Evolutionary conservation across 2,329 filamentous ascomycete genomes (phyloP).

Genomic region (Monosporascus sp.): DNA sequence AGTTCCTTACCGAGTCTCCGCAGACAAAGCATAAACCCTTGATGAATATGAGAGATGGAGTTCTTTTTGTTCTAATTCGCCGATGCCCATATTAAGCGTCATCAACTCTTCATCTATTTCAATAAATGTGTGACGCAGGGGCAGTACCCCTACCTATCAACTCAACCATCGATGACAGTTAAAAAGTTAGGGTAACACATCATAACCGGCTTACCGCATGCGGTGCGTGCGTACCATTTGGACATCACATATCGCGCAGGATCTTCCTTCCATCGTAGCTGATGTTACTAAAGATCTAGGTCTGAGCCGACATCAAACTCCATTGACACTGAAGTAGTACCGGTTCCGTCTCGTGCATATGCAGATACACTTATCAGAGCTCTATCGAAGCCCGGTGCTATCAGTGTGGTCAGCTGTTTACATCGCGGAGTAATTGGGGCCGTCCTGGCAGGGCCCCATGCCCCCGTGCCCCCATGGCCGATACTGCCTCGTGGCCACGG

Average conservation of each 20-base stretch:
- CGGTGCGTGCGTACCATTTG: background rate
- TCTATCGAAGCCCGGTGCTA: background rate
- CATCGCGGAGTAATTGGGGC: background rate
- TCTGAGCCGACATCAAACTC: background rate
- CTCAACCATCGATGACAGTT: background rate
- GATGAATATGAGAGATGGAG: background rate
- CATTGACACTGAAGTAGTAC: too few relatives aligned
- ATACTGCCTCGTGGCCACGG: background rate
- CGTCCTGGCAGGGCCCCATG: too few relatives aligned
- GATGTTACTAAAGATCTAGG: background rate
- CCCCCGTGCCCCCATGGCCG: too few relatives aligned
- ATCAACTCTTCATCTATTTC: background rate
- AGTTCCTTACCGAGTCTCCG: background rate
- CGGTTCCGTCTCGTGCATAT: too few relatives aligned
- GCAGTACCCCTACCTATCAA: background rate
- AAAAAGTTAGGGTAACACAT: background rate
- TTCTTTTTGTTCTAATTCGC: background rate
- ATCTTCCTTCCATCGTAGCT: background rate
- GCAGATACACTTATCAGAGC: too few relatives aligned
- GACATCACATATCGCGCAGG: background rate
- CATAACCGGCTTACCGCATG: background rate
- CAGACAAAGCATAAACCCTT: background rate
- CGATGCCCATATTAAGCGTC: background rate
- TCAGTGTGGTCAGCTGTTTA: background rate
- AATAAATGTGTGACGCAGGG: background rate